Evolutionary conservation across 306 rosid species (phyloP), one percentile per base, ranked within the genome.

Genomic region (Bauhinia variegata): DNA sequence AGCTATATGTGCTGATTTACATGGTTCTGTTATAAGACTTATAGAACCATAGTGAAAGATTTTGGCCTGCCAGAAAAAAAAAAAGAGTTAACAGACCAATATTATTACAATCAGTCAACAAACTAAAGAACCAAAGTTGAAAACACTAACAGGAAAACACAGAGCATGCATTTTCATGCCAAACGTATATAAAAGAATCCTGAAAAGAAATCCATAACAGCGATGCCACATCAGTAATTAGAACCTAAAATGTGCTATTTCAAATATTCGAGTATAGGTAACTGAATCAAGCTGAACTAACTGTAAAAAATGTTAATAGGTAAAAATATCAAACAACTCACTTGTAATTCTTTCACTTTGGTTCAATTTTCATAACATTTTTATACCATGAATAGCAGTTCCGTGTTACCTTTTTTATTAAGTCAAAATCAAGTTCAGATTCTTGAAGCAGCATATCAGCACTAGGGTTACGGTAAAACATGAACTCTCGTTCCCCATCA

Each of bases 381-480:
- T 54, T 7, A 5, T 15, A 67, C 11, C 14, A 68, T 9, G 5
- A 76, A 61, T 6, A 50, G 47, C 12, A 69, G 62, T 43, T 67
- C 44, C 31, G 59, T 17, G 74, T 57, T 81, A 89, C 98, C 91
- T 88, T 89, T 77, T 76, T 82, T 62, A 92, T 89, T 17, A 92
- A 78, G 68, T 79, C 83, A 43, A 81, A 78, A 79, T 92, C 91
- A 30, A 92, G 87, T 68, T 89, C 98, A 67, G 80, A 79, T 77
- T 88, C 97, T 74, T 71, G 84, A 68, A 93, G 91, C 78, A 93
- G 79, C 98, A 93, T 89, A 77, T 93, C 98, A 70, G 98, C 96
- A 75, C 96, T 89, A 34, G 98, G 98, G 69, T 92, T 92, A 62
- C 98, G 96, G 67, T 86, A 93, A 84, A 93, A 93, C 98, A 93